Conservation (phyloP, 2,329 filamentous ascomycete species). For the Nannizziopsis arthrosporioides region DNA sequence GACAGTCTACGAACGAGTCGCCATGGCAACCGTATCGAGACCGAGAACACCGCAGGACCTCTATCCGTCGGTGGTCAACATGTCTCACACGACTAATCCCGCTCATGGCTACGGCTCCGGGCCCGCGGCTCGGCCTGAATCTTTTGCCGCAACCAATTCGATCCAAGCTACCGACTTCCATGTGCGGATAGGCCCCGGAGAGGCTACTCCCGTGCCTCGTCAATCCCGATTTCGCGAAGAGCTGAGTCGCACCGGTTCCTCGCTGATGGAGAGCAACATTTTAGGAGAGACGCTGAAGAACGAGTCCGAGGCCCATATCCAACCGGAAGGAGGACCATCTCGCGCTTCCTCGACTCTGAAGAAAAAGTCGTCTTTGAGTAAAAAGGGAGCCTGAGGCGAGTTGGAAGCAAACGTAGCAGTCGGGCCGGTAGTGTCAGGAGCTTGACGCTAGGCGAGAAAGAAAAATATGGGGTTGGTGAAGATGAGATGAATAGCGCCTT, state of each 20-base stretch:
- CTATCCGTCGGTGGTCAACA: conserved; percentile 24
- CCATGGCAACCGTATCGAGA: conserved; percentile 26
- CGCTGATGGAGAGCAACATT: conserved; percentile 21
- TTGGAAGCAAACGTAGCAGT: conserved; percentile 66
- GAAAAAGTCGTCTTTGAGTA: conserved; percentile 70
- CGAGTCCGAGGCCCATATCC: conserved; percentile 33
- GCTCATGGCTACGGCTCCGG: conserved; percentile 24
- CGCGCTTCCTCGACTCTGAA: conserved; percentile 55
- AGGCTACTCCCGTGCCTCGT: conserved; percentile 24
- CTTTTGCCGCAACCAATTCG: conserved; percentile 27
- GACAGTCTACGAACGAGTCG: neutral
- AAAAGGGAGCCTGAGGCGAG: conserved; percentile 65
- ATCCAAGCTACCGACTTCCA: conserved; percentile 27
- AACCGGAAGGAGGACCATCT: conserved; percentile 28
- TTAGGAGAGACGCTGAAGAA: conserved; percentile 15
- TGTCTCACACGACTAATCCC: conserved; percentile 18
- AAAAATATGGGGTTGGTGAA: conserved; percentile 35
- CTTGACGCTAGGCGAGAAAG: conserved; percentile 56
- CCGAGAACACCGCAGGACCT: conserved; percentile 32
- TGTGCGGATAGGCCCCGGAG: conserved; percentile 25
- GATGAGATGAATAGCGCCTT: conserved; percentile 72
- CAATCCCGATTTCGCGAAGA: conserved; percentile 32
- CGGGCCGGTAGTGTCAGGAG: conserved; percentile 79
- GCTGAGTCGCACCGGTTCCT: conserved; percentile 28
- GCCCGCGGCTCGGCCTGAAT: conserved; percentile 31